phyloP scores from a whole-genome alignment of 2,329 filamentous ascomycete genomes.

The Diaporthe sp. region DNA sequence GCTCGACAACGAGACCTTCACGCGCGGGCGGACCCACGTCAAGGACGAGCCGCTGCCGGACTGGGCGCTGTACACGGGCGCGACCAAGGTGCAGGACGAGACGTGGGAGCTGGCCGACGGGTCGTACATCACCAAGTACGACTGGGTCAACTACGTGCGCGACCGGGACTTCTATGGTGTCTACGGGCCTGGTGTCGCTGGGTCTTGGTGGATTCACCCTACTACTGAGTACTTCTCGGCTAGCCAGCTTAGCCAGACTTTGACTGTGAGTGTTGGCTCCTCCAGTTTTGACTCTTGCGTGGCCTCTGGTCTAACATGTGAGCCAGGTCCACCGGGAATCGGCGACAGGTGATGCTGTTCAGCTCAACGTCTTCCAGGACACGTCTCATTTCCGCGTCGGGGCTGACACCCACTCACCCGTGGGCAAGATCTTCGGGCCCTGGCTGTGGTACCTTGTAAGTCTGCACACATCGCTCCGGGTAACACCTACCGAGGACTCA shows the following conservation, averaged over 20 bases:
- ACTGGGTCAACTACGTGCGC: constrained; percentile 52
- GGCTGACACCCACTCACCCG: constrained; percentile 52
- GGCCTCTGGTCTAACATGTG: not conserved
- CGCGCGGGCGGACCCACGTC: constrained; percentile 59
- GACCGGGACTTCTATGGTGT: constrained; percentile 63
- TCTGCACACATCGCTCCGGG: not conserved
- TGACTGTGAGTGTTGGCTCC: constrained; percentile 50
- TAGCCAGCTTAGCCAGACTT: constrained; percentile 66
- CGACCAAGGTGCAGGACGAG: constrained; percentile 67
- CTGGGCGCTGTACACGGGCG: constrained; percentile 56
- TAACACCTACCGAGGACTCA: not conserved
- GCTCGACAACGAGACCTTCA: constrained; percentile 63
- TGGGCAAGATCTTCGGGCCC: constrained; percentile 60
- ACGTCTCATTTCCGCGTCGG: constrained; percentile 59
- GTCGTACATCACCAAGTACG: constrained; percentile 66
- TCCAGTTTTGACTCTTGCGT: rapidly evolving
- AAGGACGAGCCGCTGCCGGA: constrained; percentile 61
- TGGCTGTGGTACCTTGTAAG: constrained; percentile 58
- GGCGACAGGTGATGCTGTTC: constrained; percentile 63
- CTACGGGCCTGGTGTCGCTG: constrained; percentile 60
- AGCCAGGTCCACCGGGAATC: constrained; percentile 62
- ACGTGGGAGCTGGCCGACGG: constrained; percentile 64
- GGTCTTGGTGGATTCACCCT: constrained; percentile 65
- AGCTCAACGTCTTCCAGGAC: constrained; percentile 69
- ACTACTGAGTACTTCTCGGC: constrained; percentile 68